Evolutionary conservation across 352 stramenopile genomes (phyloP).

Genomic region (Globisporangium irregulare): DNA sequence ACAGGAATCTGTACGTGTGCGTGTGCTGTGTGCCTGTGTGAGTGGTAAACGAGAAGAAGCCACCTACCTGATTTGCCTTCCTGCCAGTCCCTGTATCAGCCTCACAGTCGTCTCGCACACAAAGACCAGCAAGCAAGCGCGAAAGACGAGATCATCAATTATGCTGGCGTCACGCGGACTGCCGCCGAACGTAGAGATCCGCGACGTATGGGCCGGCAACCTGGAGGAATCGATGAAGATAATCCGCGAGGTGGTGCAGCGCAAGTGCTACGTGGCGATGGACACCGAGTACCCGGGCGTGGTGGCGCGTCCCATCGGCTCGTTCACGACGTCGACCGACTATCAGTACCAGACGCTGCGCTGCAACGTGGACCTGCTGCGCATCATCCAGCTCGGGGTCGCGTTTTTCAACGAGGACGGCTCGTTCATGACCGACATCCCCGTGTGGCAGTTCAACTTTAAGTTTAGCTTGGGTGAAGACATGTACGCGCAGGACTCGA

Average conservation of each 20-base stretch:
- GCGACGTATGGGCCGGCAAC: conserved; percentile 92
- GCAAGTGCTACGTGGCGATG: conserved; percentile 98
- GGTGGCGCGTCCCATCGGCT: conserved; percentile 96
- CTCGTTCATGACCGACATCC: conserved; percentile 93
- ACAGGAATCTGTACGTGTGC: neutral
- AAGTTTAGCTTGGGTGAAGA: conserved; percentile 97
- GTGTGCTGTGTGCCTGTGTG: neutral
- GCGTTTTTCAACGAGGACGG: conserved; percentile 96
- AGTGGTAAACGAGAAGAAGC: too few species aligned
- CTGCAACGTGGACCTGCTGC: conserved; percentile 98
- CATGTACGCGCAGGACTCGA: conserved; percentile 99
- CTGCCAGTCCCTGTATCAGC: neutral
- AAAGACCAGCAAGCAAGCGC: neutral
- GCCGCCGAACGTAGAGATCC: conserved; percentile 89
- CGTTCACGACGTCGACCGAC: conserved; percentile 93
- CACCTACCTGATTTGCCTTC: too few species aligned
- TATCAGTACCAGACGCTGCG: conserved; percentile 99
- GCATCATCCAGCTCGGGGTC: conserved; percentile 99
- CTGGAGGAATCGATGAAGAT: conserved; percentile 94
- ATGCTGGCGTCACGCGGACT: conserved; percentile 55
- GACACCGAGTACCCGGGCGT: conserved; percentile 99
- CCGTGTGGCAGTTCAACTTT: conserved; percentile 99
- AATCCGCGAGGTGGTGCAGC: conserved; percentile 95
- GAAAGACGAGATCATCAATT: neutral
- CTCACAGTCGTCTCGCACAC: too few species aligned